Base-by-base conservation (phyloP, 352 stramenopile species). In the Phytophthora ohioensis region DNA sequence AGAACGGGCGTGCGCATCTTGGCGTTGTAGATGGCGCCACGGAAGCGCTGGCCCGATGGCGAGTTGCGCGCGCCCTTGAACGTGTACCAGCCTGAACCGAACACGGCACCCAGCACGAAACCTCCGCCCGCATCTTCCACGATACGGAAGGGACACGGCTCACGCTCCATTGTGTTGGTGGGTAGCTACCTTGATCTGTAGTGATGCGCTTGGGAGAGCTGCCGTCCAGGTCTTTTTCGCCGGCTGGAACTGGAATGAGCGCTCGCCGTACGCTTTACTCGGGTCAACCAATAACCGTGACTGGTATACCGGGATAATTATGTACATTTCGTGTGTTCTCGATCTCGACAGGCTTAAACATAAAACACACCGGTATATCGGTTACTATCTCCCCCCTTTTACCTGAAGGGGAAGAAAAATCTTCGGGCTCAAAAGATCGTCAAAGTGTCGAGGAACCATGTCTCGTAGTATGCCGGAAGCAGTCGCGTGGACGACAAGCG, bases 71-170 rank as follows among this genome's bases (percentile, higher is more conserved):
- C 86, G 27, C 98, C 98, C 77, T 98, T 99, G 69, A 99, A 93
- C 34, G 91, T 96, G 84, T 99, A 98, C 91, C 94, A 99, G 43
- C 98, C 91, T 2, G 93, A 94, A 69, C 98, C 98, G 49, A 98
- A 98, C 34, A 97, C 88, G 10, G 92, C 89, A 58, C 98, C 98
- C 60, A 99, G 97, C 63, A 97, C 88, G 82, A 99, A 99, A 46
- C 97, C 97, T 64, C 97, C 96, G 36, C 98, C 98, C 6, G 98
- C 93, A 81, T 99, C 98, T 77, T 99, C 98, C 8, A 99, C 87
- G 75, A 99, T 99, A 55, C 98, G 92, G 82, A 98, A 99, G 31
- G 98, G 98, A 86, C 98, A 99, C 48, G 98, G 98, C 71, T 99
- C 97, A 59, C 97, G 87, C 64, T 96, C 88, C 86, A 91, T 91